Evolutionary conservation across 495 filamentous ascomycete genomes (phyloP).

Genomic region (Delitschia confertaspora): DNA sequence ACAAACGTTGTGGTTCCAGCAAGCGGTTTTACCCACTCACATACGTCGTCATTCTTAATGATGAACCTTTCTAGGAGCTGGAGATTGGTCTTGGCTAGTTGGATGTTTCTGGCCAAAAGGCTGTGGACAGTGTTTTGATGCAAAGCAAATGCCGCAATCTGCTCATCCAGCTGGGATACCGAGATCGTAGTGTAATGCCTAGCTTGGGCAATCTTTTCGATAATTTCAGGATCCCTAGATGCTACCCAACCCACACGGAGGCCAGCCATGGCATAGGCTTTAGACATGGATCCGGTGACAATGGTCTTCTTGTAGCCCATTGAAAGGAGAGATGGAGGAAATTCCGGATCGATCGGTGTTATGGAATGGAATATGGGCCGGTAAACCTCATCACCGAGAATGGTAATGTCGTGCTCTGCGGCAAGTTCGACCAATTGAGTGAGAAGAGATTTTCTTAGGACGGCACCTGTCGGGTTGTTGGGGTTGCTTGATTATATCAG

Average conservation of each 20-base stretch:
- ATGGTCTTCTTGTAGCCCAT: slow-evolving; percentile 63
- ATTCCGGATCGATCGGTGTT: slow-evolving; percentile 44
- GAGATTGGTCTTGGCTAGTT: slow-evolving; percentile 63
- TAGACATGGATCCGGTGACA: slow-evolving; percentile 74
- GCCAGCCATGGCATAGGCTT: slow-evolving; percentile 78
- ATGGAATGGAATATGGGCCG: slow-evolving; percentile 79
- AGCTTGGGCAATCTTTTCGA: slow-evolving; percentile 55
- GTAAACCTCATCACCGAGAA: slow-evolving; percentile 81
- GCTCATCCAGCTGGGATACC: slow-evolving; percentile 74
- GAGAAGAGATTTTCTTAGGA: slow-evolving; percentile 53
- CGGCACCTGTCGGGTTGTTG: slow-evolving; percentile 77
- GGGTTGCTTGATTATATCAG: slow-evolving; percentile 55
- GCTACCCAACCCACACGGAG: slow-evolving; percentile 80
- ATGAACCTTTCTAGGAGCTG: slow-evolving; percentile 61
- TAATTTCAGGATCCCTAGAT: slow-evolving; percentile 51
- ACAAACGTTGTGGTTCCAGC: slow-evolving; percentile 81
- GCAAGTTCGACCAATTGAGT: slow-evolving; percentile 58
- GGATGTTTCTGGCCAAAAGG: slow-evolving; percentile 60
- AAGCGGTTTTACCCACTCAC: slow-evolving; percentile 65
- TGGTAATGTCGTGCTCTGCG: slow-evolving; percentile 49
- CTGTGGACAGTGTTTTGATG: slow-evolving; percentile 52
- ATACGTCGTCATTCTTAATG: slow-evolving; percentile 51
- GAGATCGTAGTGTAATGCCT: slow-evolving; percentile 83
- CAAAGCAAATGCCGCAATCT: slow-evolving; percentile 67
- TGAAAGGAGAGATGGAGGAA: slow-evolving; percentile 61